These are phyloP conservation scores for Themeda triandra DNA, from an alignment of 176 grass and related monocot genomes.

Conservation along the genomic window DNA sequence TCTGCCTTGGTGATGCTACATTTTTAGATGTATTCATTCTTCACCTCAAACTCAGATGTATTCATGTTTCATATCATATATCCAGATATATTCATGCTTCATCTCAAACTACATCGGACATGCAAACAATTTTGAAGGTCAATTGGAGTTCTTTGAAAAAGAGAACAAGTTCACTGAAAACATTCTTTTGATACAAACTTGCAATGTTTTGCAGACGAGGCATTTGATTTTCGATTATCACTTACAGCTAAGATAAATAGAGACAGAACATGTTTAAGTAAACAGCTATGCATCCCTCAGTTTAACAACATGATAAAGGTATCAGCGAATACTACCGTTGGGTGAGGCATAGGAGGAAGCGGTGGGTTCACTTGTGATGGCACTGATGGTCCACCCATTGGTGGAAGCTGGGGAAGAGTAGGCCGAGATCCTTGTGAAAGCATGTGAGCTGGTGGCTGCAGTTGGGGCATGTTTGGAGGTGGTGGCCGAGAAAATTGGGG, in stretches of 20 bases:
- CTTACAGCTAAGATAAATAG: background rate
- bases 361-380: slow-evolving; percentile 59
- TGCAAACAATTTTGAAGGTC: background rate
- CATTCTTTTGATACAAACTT: background rate
- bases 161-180: background rate
- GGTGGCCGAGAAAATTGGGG: slow-evolving; percentile 55
- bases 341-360: slow-evolving; percentile 76
- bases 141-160: background rate
- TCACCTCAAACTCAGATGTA: background rate
- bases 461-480: slow-evolving; percentile 66
- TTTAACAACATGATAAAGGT: background rate
- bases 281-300: background rate
- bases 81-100: background rate
- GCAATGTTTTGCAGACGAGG: background rate
- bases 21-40: background rate
- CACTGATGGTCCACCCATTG: slow-evolving; percentile 57
- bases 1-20: background rate
- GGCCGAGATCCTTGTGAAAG: slow-evolving; percentile 65
- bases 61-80: background rate
- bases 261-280: background rate
- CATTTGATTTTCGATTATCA: background rate
- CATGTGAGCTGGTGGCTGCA: slow-evolving; percentile 77
- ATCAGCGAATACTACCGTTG: slow-evolving; percentile 57
- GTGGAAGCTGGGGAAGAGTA: slow-evolving; percentile 49
- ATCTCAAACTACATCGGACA: background rate